Evolutionary conservation across 495 filamentous ascomycete species (phyloP).

Genomic region (Collariella sp.): DNA sequence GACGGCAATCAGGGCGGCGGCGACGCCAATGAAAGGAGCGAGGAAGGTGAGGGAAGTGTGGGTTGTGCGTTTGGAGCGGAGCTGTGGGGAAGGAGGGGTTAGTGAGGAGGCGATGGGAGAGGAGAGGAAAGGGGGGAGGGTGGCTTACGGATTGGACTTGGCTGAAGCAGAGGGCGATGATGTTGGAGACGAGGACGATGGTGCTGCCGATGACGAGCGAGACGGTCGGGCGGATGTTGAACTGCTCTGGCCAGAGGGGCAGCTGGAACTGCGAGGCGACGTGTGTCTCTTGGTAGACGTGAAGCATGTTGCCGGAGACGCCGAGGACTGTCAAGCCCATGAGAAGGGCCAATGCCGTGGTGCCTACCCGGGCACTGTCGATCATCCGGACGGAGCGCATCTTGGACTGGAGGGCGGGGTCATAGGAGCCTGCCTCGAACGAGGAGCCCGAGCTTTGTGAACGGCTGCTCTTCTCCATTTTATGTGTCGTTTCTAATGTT

Average conservation of each 20-base stretch:
- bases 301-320: conserved; percentile 40
- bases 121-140: background rate
- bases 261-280: conserved; percentile 33
- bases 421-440: conserved; percentile 33
- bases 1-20: conserved; percentile 41
- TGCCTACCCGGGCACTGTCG: conserved; percentile 36
- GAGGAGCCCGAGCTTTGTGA: conserved; percentile 21
- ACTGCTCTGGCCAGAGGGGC: conserved; percentile 44
- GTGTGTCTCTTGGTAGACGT: conserved; percentile 43
- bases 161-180: conserved; percentile 36
- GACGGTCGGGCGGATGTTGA: conserved; percentile 43
- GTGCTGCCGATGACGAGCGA: conserved; percentile 40
- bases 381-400: conserved; percentile 28
- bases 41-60: conserved; percentile 33
- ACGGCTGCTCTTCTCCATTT: conserved; percentile 19
- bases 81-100: conserved; percentile 20
- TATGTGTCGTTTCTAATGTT: conserved; percentile 3
- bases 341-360: conserved; percentile 41
- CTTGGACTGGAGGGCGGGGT: conserved; percentile 30
- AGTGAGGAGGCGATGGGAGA: background rate
- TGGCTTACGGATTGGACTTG: conserved; percentile 33
- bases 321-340: conserved; percentile 43
- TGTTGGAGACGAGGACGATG: conserved; percentile 36
- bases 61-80: conserved; percentile 31
- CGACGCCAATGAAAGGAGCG: conserved; percentile 35